phyloP scores from a whole-genome alignment of 495 filamentous ascomycete species.

The Daldinia caldariorum region DNA sequence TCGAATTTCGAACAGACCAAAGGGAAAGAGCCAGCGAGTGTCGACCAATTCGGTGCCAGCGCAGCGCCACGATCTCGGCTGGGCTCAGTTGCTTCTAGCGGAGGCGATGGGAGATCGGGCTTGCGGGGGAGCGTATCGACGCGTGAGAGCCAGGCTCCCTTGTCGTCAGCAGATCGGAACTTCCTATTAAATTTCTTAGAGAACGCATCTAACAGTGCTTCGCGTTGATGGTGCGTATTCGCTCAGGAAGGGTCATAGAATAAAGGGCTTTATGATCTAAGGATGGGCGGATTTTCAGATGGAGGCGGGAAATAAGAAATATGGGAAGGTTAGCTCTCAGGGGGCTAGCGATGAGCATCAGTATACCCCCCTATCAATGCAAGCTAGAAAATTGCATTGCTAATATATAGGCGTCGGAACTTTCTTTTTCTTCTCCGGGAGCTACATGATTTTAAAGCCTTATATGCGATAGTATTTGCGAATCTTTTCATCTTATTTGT shows the following conservation, averaged over 20 bases:
- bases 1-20: slow-evolving; percentile 59
- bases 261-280: background rate
- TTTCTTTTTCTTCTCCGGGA: too few species aligned
- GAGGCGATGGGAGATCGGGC: slow-evolving; percentile 41
- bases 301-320: background rate
- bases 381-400: slow-evolving; percentile 12
- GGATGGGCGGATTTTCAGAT: background rate
- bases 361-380: slow-evolving; percentile 27
- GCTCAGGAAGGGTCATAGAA: background rate
- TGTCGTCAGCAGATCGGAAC: slow-evolving; percentile 75
- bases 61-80: slow-evolving; percentile 53
- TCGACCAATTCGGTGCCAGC: slow-evolving; percentile 50
- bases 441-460: background rate
- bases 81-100: slow-evolving; percentile 56
- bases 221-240: slow-evolving; percentile 11
- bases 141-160: slow-evolving; percentile 60
- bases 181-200: slow-evolving; percentile 82
- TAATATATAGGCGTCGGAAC: slow-evolving; percentile 11
- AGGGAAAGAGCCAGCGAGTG: slow-evolving; percentile 48
- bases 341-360: slow-evolving; percentile 9
- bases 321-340: slow-evolving; percentile 1
- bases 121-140: slow-evolving; percentile 49
- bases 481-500: background rate
- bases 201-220: slow-evolving; percentile 47
- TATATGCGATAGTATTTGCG: background rate